Base-by-base conservation (phyloP, 805 yeast species). In the Torulaspora indica region DNA sequence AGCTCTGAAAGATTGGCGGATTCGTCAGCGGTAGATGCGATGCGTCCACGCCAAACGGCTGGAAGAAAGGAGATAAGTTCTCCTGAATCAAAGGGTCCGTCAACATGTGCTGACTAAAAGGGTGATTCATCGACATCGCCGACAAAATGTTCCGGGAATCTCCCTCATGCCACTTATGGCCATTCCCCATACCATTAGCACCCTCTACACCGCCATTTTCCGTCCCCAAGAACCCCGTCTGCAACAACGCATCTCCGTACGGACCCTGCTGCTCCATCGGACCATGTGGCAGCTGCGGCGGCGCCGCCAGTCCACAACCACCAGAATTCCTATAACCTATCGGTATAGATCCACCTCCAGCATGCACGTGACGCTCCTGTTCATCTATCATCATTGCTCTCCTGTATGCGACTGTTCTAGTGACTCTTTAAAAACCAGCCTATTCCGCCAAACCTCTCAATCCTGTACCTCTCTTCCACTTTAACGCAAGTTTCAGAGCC, bases 1-100 rank as follows among this genome's bases (percentile, higher is more conserved):
- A 63, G 47, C 68, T 66, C 43, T 71, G 73, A 45, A 71, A 71
- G 27, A 71, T 71, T 5, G 75, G 75, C 1, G 75, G 75, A 44
- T 69, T 70, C 6, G 75, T 71, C 55, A 71, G 52, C 1, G 75
- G 75, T 53, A 70, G 62, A 49, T 70, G 74, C 9, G 68, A 54
- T 1, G 68, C 71, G 40, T 71, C 74, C 2, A 71, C 69, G 6
- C 74, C 74, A 51, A 68, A 70, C 0, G 73, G 73, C 28, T 69
- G 72, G 50, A 67, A 71, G 43, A 62, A 69, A 1, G 74, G 70
- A 2, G 73, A 69, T n/a, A 70, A 47, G 4, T 67, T 54, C 24
- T 70, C 74, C 46, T 62, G 63, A 13, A 61, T 53, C 5, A 63
- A 46, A 4, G 64, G 61, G 39, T 63, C 67, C 37, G 57, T 57